These are phyloP conservation scores for Ananas comosus DNA, from an alignment of 176 grass and related monocot genomes.

Conservation along the genomic window DNA sequence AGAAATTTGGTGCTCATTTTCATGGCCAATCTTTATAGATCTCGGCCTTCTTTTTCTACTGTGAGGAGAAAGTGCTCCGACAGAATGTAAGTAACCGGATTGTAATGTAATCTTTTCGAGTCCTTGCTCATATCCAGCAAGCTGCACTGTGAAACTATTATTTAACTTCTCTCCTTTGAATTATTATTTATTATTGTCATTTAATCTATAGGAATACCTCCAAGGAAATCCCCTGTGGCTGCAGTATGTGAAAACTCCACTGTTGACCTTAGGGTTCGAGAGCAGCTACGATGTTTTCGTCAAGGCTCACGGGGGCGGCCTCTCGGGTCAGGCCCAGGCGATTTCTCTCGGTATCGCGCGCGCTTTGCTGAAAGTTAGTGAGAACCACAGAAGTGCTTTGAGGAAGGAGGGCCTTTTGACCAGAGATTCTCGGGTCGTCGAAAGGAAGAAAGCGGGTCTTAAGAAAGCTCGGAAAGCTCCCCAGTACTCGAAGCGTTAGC, in stretches of 20 bases:
- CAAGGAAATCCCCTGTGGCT: constrained; percentile 77
- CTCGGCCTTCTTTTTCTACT: too few species aligned
- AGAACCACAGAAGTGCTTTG: constrained; percentile 47
- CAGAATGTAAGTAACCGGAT: too few species aligned
- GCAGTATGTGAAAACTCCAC: constrained; percentile 64
- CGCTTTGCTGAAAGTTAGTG: constrained; percentile 78
- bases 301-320: constrained; percentile 81
- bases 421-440: constrained; percentile 89
- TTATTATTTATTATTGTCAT: constrained; percentile 1
- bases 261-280: constrained; percentile 62
- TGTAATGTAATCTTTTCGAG: background rate
- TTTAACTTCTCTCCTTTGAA: background rate
- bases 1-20: too few species aligned
- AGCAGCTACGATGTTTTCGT: constrained; percentile 85
- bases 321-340: constrained; percentile 88
- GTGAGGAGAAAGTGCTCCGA: too few species aligned
- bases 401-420: constrained; percentile 73
- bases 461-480: constrained; percentile 90
- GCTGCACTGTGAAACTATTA: background rate
- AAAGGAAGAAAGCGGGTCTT: constrained; percentile 91
- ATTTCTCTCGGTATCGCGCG: constrained; percentile 77
- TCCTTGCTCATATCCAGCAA: background rate
- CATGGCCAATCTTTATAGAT: too few species aligned
- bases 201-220: constrained; percentile 63
- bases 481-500: constrained; percentile 87